These are phyloP conservation scores for Pichia cactophila DNA, from an alignment of 1,139 yeast species.

Conservation along the genomic window DNA sequence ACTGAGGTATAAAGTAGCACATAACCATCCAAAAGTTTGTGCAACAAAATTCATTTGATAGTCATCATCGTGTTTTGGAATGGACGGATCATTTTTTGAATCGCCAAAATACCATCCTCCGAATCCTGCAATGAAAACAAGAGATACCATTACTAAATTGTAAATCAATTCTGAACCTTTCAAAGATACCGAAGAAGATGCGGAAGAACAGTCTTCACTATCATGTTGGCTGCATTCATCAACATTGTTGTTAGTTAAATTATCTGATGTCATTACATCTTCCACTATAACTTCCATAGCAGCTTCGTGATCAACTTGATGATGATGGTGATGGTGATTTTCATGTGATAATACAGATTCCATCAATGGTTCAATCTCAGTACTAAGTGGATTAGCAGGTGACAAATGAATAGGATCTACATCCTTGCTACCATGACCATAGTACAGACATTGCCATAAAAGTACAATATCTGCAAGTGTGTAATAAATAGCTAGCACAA, in stretches of 20 bases:
- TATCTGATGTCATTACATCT: constrained; percentile 9
- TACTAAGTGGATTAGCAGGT: constrained; percentile 77
- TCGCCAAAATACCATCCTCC: constrained; percentile 69
- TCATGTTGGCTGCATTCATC: constrained; percentile 20
- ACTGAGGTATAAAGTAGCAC: constrained; percentile 79
- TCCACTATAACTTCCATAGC: constrained; percentile 12
- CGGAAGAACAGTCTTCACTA: constrained; percentile 1
- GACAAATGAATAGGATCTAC: constrained; percentile 76
- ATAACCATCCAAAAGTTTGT: constrained; percentile 85
- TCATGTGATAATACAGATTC: constrained; percentile 27
- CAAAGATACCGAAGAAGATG: constrained; percentile 1
- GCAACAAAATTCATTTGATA: constrained; percentile 67
- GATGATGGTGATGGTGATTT: constrained; percentile 10
- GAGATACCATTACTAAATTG: constrained; percentile 57
- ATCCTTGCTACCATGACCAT: constrained; percentile 43
- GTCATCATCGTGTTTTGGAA: constrained; percentile 33
- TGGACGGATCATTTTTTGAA: constrained; percentile 10
- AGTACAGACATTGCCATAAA: constrained; percentile 71
- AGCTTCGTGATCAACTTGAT: constrained; percentile 10
- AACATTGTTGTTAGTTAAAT: constrained; percentile 24
- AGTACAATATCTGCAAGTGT: constrained; percentile 84
- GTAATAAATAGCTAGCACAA: constrained; percentile 80
- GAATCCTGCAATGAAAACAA: constrained; percentile 70
- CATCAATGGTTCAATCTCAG: constrained; percentile 42
- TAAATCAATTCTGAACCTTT: constrained; percentile 28